Conservation (phyloP, 176 grass and related monocot species). For the Elaeis guineensis region DNA sequence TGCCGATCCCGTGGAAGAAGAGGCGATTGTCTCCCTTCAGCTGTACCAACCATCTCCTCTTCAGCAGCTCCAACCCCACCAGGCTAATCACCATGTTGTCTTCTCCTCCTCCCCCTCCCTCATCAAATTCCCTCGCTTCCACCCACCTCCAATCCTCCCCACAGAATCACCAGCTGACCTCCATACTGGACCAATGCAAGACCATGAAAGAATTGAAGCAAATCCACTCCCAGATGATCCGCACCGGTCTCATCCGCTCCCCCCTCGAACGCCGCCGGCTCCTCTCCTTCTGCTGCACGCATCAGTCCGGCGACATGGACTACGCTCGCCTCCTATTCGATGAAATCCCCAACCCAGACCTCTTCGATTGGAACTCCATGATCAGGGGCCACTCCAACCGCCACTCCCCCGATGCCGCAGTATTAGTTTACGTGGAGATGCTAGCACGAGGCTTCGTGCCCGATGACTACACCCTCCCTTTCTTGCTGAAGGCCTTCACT, state of each 20-base stretch:
- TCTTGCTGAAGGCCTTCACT: conserved; percentile 50
- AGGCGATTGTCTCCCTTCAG: background rate
- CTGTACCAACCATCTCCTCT: background rate
- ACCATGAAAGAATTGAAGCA: conserved; percentile 38
- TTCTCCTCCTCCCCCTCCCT: conserved; percentile 7
- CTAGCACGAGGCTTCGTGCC: conserved; percentile 42
- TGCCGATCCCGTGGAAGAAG: no score
- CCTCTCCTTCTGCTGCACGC: conserved; percentile 25
- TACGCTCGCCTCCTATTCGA: conserved; percentile 50
- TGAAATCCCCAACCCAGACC: conserved; percentile 22
- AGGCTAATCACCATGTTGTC: background rate
- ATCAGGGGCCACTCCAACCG: conserved; percentile 6
- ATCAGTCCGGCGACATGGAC: conserved; percentile 9
- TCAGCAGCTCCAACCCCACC: background rate
- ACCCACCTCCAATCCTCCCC: conserved; percentile 3
- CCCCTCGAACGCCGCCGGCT: conserved; percentile 6
- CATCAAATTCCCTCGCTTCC: conserved; percentile 1
- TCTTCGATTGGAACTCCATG: conserved; percentile 11
- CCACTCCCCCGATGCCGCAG: conserved; percentile 16
- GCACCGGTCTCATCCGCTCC: conserved; percentile 14
- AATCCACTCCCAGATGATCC: conserved; percentile 34
- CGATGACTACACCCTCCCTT: conserved; percentile 56
- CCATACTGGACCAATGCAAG: conserved; percentile 25
- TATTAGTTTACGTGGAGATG: conserved; percentile 37
- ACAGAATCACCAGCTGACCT: background rate